phyloP scores from a whole-genome alignment of 2,329 filamentous ascomycete genomes.

The Kalmusia sp. region DNA sequence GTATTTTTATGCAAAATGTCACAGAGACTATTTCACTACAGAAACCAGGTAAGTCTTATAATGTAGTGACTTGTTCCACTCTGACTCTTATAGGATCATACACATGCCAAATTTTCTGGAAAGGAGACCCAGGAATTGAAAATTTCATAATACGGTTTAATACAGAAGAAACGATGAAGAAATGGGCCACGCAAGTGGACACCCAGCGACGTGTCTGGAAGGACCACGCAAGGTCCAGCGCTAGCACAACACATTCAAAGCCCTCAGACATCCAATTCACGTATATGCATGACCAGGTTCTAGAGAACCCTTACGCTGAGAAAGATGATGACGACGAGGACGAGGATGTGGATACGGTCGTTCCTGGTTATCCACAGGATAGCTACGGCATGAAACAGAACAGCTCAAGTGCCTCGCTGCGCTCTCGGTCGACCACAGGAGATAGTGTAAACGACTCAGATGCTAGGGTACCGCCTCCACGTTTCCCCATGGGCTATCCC shows the following conservation, averaged over 20 bases:
- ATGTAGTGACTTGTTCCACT: not conserved
- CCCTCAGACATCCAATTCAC: constrained; percentile 76
- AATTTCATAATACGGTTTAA: constrained; percentile 95
- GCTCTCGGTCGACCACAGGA: constrained; percentile 77
- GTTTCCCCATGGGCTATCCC: constrained; percentile 71
- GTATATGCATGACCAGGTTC: constrained; percentile 74
- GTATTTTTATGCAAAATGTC: constrained; percentile 99
- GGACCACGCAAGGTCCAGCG: constrained; percentile 59
- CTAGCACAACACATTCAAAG: constrained; percentile 55
- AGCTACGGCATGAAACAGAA: constrained; percentile 68
- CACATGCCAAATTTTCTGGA: constrained; percentile 98
- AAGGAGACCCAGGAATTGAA: constrained; percentile 92
- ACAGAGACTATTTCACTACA: constrained; percentile 89
- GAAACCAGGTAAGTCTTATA: constrained; percentile 74
- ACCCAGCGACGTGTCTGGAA: constrained; percentile 67
- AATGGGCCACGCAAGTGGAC: constrained; percentile 85
- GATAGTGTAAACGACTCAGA: constrained; percentile 64
- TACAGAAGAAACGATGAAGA: constrained; percentile 91
- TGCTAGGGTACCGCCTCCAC: constrained; percentile 67
- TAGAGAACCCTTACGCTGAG: constrained; percentile 83
- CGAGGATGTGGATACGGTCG: constrained; percentile 51
- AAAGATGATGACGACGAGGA: constrained; percentile 65
- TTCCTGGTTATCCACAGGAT: constrained; percentile 45
- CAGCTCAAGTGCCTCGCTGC: constrained; percentile 75
- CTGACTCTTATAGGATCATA: constrained; percentile 73